Evolutionary conservation across 2,329 filamentous ascomycete genomes (phyloP), one percentile per base, ranked within the genome.

Genomic region (Cyanodermella asteris): DNA sequence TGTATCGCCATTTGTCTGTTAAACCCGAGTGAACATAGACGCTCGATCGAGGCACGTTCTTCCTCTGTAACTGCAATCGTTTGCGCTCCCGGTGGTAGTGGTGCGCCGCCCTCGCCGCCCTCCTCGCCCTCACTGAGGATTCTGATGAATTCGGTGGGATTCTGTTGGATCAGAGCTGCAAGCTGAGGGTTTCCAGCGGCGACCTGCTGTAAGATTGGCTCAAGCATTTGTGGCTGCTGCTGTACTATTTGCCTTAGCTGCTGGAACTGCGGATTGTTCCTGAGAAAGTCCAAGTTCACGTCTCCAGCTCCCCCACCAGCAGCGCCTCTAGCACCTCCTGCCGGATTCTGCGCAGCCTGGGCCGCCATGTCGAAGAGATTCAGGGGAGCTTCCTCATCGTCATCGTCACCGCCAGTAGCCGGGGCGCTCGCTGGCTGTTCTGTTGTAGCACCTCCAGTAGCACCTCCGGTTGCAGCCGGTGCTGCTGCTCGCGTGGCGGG

Each of bases 191-290:
- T 97, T 14, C 84, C 84, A 13, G 80, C 75, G 18, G 80, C 82
- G 18, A 97, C 78, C 51, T 93, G 82, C 51, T 94, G 84, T 28
- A 97, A 60, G 38, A 97, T 94, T 5, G 87, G 84, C 56, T 97
- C 87, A 13, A 97, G 72, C 87, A 97, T 97, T 47, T 87, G 76
- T 11, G 87, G 87, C 47, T 94, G 78, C 49, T 93, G 82, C 53
- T 97, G 87, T 22, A 97, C 84, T 13, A 97, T 73, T 53, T 93
- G 82, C 34, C 87, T 75, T 31, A 97, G 66, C 53, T 97, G 87
- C 54, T 94, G 87, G 55, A 97, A 97, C 50, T 94, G 84, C 13
- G 82, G 73, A 48, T 94, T 94, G 50, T 82, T 78, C 42, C 87
- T 73, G 28, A 97, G 59, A 48, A 91, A 94, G 36, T 94, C 84